Evolutionary conservation across 441 rosid genomes (phyloP), one percentile per base, ranked within the genome.

Genomic region (Monsonia emarginata): DNA sequence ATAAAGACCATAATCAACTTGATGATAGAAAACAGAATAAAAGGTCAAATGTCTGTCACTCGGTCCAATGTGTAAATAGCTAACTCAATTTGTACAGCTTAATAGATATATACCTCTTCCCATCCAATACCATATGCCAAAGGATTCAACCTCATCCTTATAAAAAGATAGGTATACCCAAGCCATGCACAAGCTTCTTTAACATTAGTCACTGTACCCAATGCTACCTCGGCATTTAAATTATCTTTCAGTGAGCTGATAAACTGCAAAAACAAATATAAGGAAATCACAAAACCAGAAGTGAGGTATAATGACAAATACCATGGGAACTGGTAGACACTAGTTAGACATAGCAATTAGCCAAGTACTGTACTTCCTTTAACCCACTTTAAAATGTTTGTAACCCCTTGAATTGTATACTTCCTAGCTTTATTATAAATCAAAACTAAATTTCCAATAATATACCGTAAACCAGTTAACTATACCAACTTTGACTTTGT

Each of bases 151-250:
- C 87, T 89, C 99, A 94, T 94, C 82, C 99, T 88, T 76, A 94
- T 90, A 69, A 86, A 88, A 71, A 94, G 90, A 84, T 94, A 91
- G 32, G 99, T 91, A 80, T 94, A 94, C 44, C 99, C 96, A 80
- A 94, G 96, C 99, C 99, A 94, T 30, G 95, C 86, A 68, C 99
- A 91, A 65, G 99, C 99, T 86, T 94, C 99, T 87, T 91, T 91
- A 54, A 94, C 96, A 82, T 94, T 94, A 59, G 99, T 91, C 68
- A 94, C 97, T 19, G 99, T 94, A 74, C 99, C 99, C 88, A 94
- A 79, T 40, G 88, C 97, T 70, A 94, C 99, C 84, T 94, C 99
- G 6, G 99, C 99, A 68, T 94, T 94, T 70, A 94, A 78, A 75
- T 94, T 94, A 72, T 94, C 97, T 79, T 91, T 94, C 81, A 91